These are phyloP conservation scores for Didymella arachidicola DNA, from an alignment of 2,329 filamentous ascomycete species.

Conservation along the genomic window DNA sequence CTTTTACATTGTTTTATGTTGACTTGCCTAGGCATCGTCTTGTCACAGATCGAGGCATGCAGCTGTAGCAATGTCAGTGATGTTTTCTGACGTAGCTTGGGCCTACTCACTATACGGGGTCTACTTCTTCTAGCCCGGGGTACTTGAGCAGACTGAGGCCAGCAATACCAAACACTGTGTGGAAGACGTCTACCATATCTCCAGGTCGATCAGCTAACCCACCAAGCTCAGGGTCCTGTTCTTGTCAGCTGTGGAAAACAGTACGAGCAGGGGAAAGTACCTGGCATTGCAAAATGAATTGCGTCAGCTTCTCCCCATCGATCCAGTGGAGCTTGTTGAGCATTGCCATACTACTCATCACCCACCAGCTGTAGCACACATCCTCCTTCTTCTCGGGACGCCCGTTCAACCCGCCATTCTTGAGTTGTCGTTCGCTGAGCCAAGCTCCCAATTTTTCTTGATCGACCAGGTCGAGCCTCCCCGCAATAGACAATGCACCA, in stretches of 20 bases:
- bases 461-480: slow-evolving; percentile 81
- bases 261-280: slow-evolving; percentile 41
- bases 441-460: slow-evolving; percentile 83
- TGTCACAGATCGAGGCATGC: slow-evolving; percentile 52
- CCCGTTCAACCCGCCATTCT: slow-evolving; percentile 89
- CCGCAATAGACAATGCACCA: slow-evolving; percentile 83
- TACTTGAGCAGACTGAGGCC: slow-evolving; percentile 85
- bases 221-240: slow-evolving; percentile 75
- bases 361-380: slow-evolving; percentile 99
- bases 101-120: slow-evolving; percentile 80
- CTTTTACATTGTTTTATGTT: slow-evolving; percentile 1
- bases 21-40: slow-evolving; percentile 44
- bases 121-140: slow-evolving; percentile 78
- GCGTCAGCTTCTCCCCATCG: slow-evolving; percentile 77
- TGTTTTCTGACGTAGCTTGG: neutral
- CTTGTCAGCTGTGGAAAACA: slow-evolving; percentile 16
- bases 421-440: slow-evolving; percentile 91
- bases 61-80: slow-evolving; percentile 37
- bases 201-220: slow-evolving; percentile 90
- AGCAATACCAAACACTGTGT: slow-evolving; percentile 88
- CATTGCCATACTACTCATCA: slow-evolving; percentile 89
- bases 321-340: slow-evolving; percentile 92
- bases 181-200: slow-evolving; percentile 97
- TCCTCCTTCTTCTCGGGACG: slow-evolving; percentile 95
- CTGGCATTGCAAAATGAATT: slow-evolving; percentile 88